These are phyloP conservation scores for Spencermartinsiella ligniputridi DNA, from an alignment of 1,139 yeast genomes.

Conservation along the genomic window DNA sequence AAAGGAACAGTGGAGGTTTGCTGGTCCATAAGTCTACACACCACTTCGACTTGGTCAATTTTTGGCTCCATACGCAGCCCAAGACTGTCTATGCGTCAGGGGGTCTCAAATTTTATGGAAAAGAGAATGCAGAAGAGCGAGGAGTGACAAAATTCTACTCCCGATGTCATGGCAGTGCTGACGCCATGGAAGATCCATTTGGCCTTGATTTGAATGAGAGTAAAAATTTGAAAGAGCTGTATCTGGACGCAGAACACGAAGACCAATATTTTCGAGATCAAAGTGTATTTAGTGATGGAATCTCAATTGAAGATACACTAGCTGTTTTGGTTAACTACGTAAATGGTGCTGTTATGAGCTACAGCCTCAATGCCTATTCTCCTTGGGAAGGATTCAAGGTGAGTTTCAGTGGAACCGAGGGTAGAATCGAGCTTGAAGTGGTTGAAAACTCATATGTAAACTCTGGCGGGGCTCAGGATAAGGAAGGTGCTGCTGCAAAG, in stretches of 20 bases:
- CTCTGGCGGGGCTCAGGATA: constrained; percentile 16
- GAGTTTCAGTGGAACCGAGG: constrained; percentile 17
- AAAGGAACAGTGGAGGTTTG: constrained; percentile 16
- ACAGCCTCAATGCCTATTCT: constrained; percentile 16
- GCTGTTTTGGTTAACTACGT: constrained; percentile 16
- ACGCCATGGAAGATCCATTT: constrained; percentile 16
- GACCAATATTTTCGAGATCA: constrained; percentile 18
- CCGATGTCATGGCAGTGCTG: constrained; percentile 16
- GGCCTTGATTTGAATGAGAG: constrained; percentile 13
- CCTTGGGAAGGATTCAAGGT: constrained; percentile 18
- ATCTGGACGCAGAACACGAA: constrained; percentile 19
- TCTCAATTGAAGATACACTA: constrained; percentile 18
- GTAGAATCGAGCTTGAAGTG: constrained; percentile 15
- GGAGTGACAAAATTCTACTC: constrained; percentile 17
- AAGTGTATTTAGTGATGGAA: constrained; percentile 18
- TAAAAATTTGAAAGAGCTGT: constrained; percentile 14
- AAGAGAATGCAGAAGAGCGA: constrained; percentile 17
- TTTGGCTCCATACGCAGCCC: constrained; percentile 15
- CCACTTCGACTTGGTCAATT: constrained; percentile 18
- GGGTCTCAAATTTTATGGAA: constrained; percentile 16
- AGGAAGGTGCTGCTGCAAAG: constrained; percentile 16
- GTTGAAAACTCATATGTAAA: constrained; percentile 17
- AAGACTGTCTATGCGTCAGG: constrained; percentile 16
- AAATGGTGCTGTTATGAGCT: constrained; percentile 15
- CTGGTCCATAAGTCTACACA: constrained; percentile 18